Evolutionary conservation across 2,329 filamentous ascomycete species (phyloP), one percentile per base, ranked within the genome.

Genomic region (Zymoseptoria tritici): DNA sequence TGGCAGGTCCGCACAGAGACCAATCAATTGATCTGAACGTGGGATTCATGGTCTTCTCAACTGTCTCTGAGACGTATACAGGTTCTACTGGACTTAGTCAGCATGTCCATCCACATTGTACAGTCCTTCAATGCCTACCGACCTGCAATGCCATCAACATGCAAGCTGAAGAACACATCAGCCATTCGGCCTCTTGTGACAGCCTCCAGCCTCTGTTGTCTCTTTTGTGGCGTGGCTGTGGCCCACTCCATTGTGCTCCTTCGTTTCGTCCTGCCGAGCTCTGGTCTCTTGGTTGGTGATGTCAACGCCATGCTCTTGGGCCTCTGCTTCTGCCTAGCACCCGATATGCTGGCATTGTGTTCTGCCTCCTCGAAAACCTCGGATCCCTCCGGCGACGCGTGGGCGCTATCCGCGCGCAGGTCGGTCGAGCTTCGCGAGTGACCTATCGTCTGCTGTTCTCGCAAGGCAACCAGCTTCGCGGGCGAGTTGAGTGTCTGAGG

Each of bases 141-240:
- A 74, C 73, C 74, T 67, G 75, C 70, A 56, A 85, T 75, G 3
- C 77, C 83, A 1, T 83, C 78, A 52, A 86, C 83, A 73, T 97
- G 92, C 56, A 97, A 72, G 2, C 90, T 89, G 74, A 96, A 94
- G 80, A 96, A 97, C 16, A 87, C 86, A 75, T 97, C 89, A n/a
- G 87, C 90, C 75, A 94, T 86, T 56, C 85, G 82, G 67, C 81
- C 83, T 56, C 86, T 84, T 26, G 89, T 84, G 7, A 90, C 82
- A 65, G 86, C 81, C 73, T 94, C 89, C 50, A 96, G 78, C 71
- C 86, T 87, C 73, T 85, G 85, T 77, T 96, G 91, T 57, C 91
- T 75, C 13, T 77, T 76, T 61, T 78, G 77, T 1, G 84, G 83
- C 62, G 80, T 83, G 3, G 83, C 81, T 60, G 81, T 82, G 11